A percentile compares a stretch with the other conserved stretches of the same genome.
Evolutionary conservation across 1,284 basidiomycete species (phyloP).

Genomic region (Cryptococcus sp.): DNA sequence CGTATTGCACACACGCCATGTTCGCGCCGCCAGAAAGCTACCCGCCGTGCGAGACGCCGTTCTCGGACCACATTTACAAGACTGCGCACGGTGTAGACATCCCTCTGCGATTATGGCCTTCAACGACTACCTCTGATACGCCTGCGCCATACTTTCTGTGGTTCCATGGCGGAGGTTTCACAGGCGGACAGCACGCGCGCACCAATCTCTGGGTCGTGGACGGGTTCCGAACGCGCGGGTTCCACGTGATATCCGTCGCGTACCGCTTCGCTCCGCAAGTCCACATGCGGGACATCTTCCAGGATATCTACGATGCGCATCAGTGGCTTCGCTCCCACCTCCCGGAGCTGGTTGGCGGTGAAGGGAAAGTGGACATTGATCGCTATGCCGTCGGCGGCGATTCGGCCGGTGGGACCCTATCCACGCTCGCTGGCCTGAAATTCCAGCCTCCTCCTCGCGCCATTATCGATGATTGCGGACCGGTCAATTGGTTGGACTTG

Average conservation of each 20-base stretch:
- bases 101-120: constrained; percentile 35
- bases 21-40: too few species aligned
- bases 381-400: constrained; percentile 37
- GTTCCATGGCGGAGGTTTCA: constrained; percentile 36
- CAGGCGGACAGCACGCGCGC: neutral
- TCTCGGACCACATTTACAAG: constrained; percentile 36
- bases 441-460: constrained; percentile 25
- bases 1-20: too few species aligned
- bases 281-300: constrained; percentile 24
- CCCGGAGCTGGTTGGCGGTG: constrained; percentile 8
- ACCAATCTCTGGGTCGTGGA: constrained; percentile 28
- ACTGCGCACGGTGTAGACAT: constrained; percentile 29
- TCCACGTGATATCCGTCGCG: constrained; percentile 36
- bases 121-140: constrained; percentile 11
- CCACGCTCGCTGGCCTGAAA: constrained; percentile 14
- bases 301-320: constrained; percentile 28
- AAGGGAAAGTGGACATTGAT: constrained; percentile 16
- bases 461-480: constrained; percentile 31
- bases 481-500: constrained; percentile 27
- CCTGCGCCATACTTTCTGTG: constrained; percentile 31
- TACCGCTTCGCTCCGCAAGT: constrained; percentile 38
- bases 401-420: constrained; percentile 33
- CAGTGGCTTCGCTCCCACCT: constrained; percentile 24
- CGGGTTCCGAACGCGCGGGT: constrained; percentile 22
- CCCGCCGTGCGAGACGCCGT: constrained; percentile 24